A percentile compares a stretch with the other conserved stretches of the same genome.
These are phyloP conservation scores for Phytopythium sindhum DNA, from an alignment of 352 stramenopile species.

Conservation along the genomic window DNA sequence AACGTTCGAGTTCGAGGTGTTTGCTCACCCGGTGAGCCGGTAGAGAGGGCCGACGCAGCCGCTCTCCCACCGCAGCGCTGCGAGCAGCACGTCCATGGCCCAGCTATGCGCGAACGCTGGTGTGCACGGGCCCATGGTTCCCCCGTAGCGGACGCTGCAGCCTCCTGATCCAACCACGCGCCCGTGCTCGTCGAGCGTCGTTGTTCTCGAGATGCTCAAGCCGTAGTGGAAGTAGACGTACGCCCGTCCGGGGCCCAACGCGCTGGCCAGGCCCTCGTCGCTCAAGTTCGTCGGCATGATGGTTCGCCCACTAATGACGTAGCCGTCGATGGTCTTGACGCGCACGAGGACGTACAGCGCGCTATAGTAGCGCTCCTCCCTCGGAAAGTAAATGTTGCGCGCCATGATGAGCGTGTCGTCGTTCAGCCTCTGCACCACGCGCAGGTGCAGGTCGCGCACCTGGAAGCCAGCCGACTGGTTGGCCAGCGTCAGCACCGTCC, in stretches of 20 bases:
- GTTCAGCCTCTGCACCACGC: constrained; percentile 31
- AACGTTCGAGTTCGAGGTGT: too few relatives aligned
- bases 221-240: constrained; percentile 16
- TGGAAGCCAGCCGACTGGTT: constrained; percentile 22
- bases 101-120: constrained; percentile 19
- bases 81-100: constrained; percentile 27
- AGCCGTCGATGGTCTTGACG: constrained; percentile 12
- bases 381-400: constrained; percentile 19
- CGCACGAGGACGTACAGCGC: constrained; percentile 17
- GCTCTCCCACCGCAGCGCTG: constrained; percentile 24
- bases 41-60: constrained; percentile 13
- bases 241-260: background rate
- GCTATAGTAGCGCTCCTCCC: constrained; percentile 12
- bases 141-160: constrained; percentile 20
- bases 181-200: background rate
- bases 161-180: constrained; percentile 1
- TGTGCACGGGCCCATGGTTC: constrained; percentile 18
- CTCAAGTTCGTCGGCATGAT: constrained; percentile 10
- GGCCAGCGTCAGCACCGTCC: constrained; percentile 18
- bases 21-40: constrained; percentile 4
- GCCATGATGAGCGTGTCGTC: constrained; percentile 17
- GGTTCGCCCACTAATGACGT: constrained; percentile 17
- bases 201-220: constrained; percentile 18
- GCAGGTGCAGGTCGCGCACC: constrained; percentile 29
- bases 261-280: background rate